Evolutionary conservation across 768 basidiomycete species (phyloP), one percentile per base, ranked within the genome.

Genomic region (Crassisporium funariophilum): DNA sequence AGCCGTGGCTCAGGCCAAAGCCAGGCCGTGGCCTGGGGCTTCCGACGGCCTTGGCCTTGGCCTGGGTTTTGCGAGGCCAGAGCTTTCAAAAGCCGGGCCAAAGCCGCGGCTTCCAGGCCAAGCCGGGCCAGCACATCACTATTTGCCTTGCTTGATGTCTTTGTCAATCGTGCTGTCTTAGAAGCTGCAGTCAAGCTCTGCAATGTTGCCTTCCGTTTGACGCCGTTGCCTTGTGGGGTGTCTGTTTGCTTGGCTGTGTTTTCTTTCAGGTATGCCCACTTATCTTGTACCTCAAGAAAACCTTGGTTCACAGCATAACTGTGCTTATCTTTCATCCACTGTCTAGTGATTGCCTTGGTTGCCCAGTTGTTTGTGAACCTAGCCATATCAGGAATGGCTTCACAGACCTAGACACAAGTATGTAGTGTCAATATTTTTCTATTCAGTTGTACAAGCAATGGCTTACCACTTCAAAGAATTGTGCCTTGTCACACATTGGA

Each of bases 291-390:
- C 2, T 52, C 43, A 16, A 64, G 45, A n/a, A n/a, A 40, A 1
- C 54, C 53, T 9, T 57, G 22, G 24, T 39, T 25, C 41, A 56
- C 57, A 8, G 38, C 40, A 17, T 44, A 36, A 25, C 36, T 37
- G 11, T 50, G 41, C n/a, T 52, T 51, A 21, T 61, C 60, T 16
- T 50, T 47, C 22, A 58, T 53, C 27, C 45, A 60, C 31, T 62
- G 62, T n/a, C 44, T 43, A 0, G 47, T 47, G 5, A 64, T 39
- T 8, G 50, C 55, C 23, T 63, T 52, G 3, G 58, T 61, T 2
- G 62, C 62, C 60, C 57, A 63, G 29, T 63, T 58, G 36, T 60
- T 57, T 5, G 29, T 34, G 46, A 50, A 60, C 2, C 38, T 41
- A 5, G 41, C 39, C 19, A 57, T 39, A 15, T 52, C 42, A 7